A percentile compares a stretch with the other conserved stretches of the same genome.
Evolutionary conservation across 1,284 basidiomycete species (phyloP).

Genomic region (Apiotrichum sp.): DNA sequence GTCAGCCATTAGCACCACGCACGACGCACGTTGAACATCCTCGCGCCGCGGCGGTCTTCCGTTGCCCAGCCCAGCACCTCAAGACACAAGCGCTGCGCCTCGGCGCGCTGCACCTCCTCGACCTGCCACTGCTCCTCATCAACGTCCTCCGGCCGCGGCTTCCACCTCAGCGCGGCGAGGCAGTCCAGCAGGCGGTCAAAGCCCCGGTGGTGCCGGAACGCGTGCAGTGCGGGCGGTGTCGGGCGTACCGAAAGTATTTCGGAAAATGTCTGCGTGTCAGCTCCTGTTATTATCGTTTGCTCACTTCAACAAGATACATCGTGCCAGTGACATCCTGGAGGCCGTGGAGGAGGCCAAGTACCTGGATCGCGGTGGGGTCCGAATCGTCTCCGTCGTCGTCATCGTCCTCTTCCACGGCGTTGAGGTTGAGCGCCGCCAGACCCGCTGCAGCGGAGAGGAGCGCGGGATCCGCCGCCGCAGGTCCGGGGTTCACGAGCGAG

Average conservation of each 20-base stretch:
- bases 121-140: constrained; percentile 34
- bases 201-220: constrained; percentile 20
- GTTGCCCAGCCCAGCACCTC: constrained; percentile 36
- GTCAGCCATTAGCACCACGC: background rate
- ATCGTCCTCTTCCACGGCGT: constrained; percentile 6
- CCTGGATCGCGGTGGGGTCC: constrained; percentile 25
- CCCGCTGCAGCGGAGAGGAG: background rate
- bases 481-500: background rate
- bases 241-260: constrained; percentile 28
- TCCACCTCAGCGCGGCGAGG: constrained; percentile 24
- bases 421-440: background rate
- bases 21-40: constrained; percentile 28
- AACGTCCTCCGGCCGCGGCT: constrained; percentile 7
- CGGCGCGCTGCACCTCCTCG: constrained; percentile 37
- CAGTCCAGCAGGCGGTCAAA: constrained; percentile 24
- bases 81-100: constrained; percentile 35
- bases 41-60: constrained; percentile 25
- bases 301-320: constrained; percentile 39
- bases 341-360: constrained; percentile 24
- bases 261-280: constrained; percentile 31
- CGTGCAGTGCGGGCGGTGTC: constrained; percentile 17
- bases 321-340: constrained; percentile 18
- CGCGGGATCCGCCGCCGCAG: background rate
- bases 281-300: constrained; percentile 1
- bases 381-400: constrained; percentile 25